Base-by-base conservation (phyloP, 2,329 filamentous ascomycete species). In the Phaeosphaeriaceae sp. region DNA sequence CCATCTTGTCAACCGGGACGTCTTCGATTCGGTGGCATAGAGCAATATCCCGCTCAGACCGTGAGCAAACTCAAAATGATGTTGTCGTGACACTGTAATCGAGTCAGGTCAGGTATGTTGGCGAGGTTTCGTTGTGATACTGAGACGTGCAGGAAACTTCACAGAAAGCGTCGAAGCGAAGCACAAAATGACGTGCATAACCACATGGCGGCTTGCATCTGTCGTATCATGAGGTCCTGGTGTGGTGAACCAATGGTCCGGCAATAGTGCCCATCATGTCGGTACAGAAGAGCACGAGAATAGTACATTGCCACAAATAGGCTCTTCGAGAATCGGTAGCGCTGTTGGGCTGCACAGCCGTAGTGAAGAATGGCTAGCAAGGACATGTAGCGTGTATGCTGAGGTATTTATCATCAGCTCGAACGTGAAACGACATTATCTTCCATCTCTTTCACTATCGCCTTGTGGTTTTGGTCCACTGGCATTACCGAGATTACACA, bases 151-250 rank as follows among this genome's bases (percentile, higher is more conserved):
- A 36, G 9, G 6, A 36, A 13, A 36, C 11, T 36, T 15, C 9
- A 36, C 13, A 36, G 6, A 13, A 36, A 36, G 31, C 31, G 31
- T 36, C 13, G 31, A 36, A 31, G 27, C n/a, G 2, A n/a, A 13
- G 21, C 44, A 47, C 27, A 40, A n/a, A 50, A 51, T 51, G 49
- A 51, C 40, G 49, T 51, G 49, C 49, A 51, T 51, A 20, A 45
- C 21, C 49, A 51, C 49, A 44, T 51, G 49, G 49, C 49, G 49
- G 45, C 21, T 31, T 51, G 40, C 36, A 51, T 27, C 10, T 31
- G 48, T n/a, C 13, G 49, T 41, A 42, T 41, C 33, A 36, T 51
- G 19, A 22, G 10, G 40, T 45, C 11, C 7, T 10, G 17, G 24
- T 31, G 1, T 19, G 22, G 36, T 15, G 10, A 21, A 20, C 22